Evolutionary conservation across 1,284 basidiomycete genomes (phyloP).

Genomic region (Agaricales sp.): DNA sequence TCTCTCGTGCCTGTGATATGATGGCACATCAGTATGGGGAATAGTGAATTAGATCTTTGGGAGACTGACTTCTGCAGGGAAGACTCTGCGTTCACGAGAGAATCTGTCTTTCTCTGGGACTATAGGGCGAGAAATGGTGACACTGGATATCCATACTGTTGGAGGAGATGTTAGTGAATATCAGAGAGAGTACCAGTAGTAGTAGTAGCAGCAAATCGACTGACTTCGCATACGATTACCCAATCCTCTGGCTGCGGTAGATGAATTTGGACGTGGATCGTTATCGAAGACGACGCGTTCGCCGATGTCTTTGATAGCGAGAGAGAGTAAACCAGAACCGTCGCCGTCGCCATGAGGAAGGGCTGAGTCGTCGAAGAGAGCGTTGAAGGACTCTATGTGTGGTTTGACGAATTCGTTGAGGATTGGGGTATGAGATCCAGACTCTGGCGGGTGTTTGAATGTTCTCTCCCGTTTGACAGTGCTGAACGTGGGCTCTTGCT

Average conservation of each 20-base stretch:
- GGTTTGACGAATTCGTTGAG: slow-evolving; percentile 92
- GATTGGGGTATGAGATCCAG: slow-evolving; percentile 67
- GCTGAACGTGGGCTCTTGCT: slow-evolving; percentile 55
- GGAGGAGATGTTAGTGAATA: slow-evolving; percentile 7
- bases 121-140: slow-evolving; percentile 80
- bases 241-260: slow-evolving; percentile 49
- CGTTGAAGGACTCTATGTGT: slow-evolving; percentile 95
- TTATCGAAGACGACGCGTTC: slow-evolving; percentile 91
- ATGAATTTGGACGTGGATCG: slow-evolving; percentile 39
- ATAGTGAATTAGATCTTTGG: slow-evolving; percentile 5
- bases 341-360: slow-evolving; percentile 63
- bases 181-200: too few relatives aligned
- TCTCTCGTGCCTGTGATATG: slow-evolving; percentile 84
- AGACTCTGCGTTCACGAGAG: slow-evolving; percentile 72
- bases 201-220: slow-evolving; percentile 14
- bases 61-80: slow-evolving; percentile 73
- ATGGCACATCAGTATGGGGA: too few relatives aligned
- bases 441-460: slow-evolving; percentile 71
- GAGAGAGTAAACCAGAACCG: slow-evolving; percentile 71
- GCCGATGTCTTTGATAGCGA: slow-evolving; percentile 79
- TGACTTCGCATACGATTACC: slow-evolving; percentile 80
- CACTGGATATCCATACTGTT: slow-evolving; percentile 84
- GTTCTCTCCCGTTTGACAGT: slow-evolving; percentile 78
- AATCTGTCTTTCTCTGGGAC: slow-evolving; percentile 78
- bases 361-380: slow-evolving; percentile 83